phyloP scores from a whole-genome alignment of 2,329 filamentous ascomycete species.

The Pestalotiopsis sp. region DNA sequence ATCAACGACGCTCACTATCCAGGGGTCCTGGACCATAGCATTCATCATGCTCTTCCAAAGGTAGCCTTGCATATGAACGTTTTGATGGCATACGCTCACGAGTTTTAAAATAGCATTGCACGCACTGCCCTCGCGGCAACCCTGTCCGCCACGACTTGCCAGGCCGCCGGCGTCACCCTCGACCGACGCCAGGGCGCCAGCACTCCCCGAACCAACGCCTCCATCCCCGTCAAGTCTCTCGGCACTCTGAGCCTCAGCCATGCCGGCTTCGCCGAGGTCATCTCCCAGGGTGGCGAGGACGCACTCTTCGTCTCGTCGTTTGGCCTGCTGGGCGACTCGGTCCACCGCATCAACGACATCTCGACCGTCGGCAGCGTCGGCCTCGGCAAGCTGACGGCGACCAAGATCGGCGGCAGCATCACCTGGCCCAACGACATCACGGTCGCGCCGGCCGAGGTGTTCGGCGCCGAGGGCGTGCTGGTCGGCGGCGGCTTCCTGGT shows the following conservation, averaged over 20 bases:
- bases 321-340: neutral
- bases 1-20: neutral
- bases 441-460: neutral
- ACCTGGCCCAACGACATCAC: conserved; percentile 6
- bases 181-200: neutral
- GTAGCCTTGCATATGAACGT: neutral
- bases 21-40: neutral
- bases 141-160: neutral
- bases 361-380: conserved; percentile 2
- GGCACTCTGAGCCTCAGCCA: neutral
- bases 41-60: neutral
- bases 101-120: neutral
- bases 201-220: neutral
- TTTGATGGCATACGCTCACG: neutral
- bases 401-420: neutral
- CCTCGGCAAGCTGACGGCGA: neutral
- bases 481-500: conserved; percentile 5
- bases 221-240: neutral
- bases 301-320: conserved; percentile 4
- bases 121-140: neutral
- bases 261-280: conserved; percentile 9
- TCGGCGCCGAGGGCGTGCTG: neutral
- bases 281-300: neutral
- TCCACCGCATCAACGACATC: conserved; percentile 6
- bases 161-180: neutral